Evolutionary conservation across 108 stramenopile genomes (phyloP), one percentile per base, ranked within the genome.

Genomic region (Nitzschia putrida): DNA sequence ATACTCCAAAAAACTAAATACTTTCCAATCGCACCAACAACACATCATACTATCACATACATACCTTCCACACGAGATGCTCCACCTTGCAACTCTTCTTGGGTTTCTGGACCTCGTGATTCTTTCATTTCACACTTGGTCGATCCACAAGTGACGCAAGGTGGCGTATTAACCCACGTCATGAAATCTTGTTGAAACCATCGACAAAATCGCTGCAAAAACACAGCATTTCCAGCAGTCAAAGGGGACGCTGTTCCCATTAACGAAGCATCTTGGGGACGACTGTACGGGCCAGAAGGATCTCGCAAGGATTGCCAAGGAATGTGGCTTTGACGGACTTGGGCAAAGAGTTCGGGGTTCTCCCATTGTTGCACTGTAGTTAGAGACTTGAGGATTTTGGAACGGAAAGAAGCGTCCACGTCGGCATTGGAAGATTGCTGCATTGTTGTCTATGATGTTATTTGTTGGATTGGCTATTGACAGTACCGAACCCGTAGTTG

Each of bases 121-220:
- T 76, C 82, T 57, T 78, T 58, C 55, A 71, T 58, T 75, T 84
- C 57, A 29, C 80, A 81, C 22, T 85, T 81, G 21, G 71, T 64
- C 52, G 65, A 83, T 21, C 81, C 84, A 59, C 77, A 80, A 0
- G 61, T 38, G 24, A 74, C 73, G 43, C 89, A 89, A 9, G 81
- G 85, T 45, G 92, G 92, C 44, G 75, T 63, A 78, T 93, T 89
- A 57, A 88, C 86, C 92, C 92, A 93, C 0, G 77, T 87, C 92
- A 93, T 93, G 51, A 80, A 72, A 49, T 49, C 47, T n/a, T 82
- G 71, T 29, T 41, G 47, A 51, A 93, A 93, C 71, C 82, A 93
- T 13, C 86, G 80, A 43, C 84, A 82, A 4, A 93, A 61, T 23
- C 89, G 84, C 54, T 93, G 88, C 44, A 93, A 69, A 14, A 90